Evolutionary conservation across 768 basidiomycete genomes (phyloP).

Genomic region (Termitomyces eurrhizus): DNA sequence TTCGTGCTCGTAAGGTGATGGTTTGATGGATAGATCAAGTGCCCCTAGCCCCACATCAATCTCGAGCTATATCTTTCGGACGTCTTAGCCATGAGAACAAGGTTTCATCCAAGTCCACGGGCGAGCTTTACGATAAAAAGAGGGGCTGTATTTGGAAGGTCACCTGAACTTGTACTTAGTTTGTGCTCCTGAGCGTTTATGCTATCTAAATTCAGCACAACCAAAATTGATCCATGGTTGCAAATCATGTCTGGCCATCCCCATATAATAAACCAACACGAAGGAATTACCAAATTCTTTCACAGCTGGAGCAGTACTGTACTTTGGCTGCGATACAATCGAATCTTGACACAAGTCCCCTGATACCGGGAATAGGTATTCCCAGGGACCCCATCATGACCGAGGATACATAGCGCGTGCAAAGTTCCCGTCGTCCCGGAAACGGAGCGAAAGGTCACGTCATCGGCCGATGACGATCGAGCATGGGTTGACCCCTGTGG

Average conservation of each 20-base stretch:
- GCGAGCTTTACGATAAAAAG: background rate
- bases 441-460: background rate
- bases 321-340: background rate
- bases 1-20: background rate
- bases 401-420: background rate
- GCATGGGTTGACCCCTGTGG: too few species aligned
- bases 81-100: background rate
- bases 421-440: background rate
- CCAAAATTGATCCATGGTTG: background rate
- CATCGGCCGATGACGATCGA: background rate
- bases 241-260: background rate
- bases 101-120: background rate
- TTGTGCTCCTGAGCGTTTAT: background rate
- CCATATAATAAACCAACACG: background rate
- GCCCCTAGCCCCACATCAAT: background rate
- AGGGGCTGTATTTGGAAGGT: background rate
- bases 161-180: background rate
- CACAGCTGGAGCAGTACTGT: background rate
- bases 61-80: background rate
- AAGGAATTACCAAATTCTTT: background rate
- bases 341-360: background rate
- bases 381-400: background rate
- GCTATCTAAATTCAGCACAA: background rate
- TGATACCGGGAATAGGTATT: background rate
- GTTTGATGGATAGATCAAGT: background rate